Base-by-base conservation (phyloP, 805 yeast genomes). In the Citeromyces matritensis region DNA sequence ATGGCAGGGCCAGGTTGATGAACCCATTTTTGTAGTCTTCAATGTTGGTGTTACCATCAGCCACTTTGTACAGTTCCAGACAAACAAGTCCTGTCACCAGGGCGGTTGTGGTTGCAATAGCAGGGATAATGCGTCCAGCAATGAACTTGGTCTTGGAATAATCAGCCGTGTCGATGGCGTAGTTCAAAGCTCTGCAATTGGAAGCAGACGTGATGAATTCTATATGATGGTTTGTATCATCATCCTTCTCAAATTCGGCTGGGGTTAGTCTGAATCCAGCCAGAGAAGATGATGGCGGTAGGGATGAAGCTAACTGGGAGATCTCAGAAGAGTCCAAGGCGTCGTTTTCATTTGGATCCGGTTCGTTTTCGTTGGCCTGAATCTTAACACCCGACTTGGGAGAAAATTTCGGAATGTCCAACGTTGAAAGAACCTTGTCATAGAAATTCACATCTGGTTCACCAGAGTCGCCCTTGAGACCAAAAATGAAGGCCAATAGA, bases 41-140 rank as follows among this genome's bases (percentile, higher is more conserved):
- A 42, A 88, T 67, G 42, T 76, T 74, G 25, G 63, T 67, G 47
- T 77, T 73, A 10, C 69, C 68, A 46, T 78, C 93, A 29, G 73
- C 82, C 39, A 91, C 88, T 61, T 91, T 91, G 63, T 82, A 81
- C 35, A 88, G 63, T 57, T 91, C 99, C 42, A 91, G 60, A 46
- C 93, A 82, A 15, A 85, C 93, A 46, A 91, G 64, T 30, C 99
- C 99, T 5, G 98, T 83, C 14, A 91, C 98, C 42, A 86, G 61
- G 7, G 96, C 94, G n/a, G 99, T 91, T 2, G 99, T 91, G 2
- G 99, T 91, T 24, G 98, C 98, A 61, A 91, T 91, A 13, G 98
- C 98, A 10, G 99, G 99, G 42, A 91, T 91, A 42, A 91, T 91
- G 57, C 93, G 77, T 30, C 99, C 99, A 5, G 99, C 99, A 52